Evolutionary conservation across 164 flowering plant genomes (phyloP), one percentile per base, ranked within the genome.

Genomic region (Cinnamomum micranthum): DNA sequence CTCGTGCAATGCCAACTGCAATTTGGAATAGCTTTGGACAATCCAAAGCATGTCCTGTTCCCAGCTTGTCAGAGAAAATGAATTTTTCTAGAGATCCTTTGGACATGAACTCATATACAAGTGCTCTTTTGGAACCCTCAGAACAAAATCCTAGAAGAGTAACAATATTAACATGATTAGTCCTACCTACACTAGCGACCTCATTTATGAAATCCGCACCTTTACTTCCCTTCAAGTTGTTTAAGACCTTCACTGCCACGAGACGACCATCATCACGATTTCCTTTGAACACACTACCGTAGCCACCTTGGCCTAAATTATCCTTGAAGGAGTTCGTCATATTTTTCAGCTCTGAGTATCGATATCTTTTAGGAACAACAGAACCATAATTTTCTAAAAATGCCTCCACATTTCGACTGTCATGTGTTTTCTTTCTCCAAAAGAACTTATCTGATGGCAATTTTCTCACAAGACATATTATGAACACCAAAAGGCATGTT

Each of bases 221-320:
- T 14, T 68, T 68, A n/a, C 65, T 31, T 11, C 66, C 23, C n/a
- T 68, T 67, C 22, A 71, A 80, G 22, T 79, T 72, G 9, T 66
- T 78, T 68, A 87, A 63, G 3, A 87, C 70, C 74, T 87, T 87
- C 27, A 85, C 84, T 22, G 88, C 88, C 3, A 86, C 84, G 11
- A 71, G 70, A 28, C 76, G 69, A 1, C 85, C 83, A 70, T 83
- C 81, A 12, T 2, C 65, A n/a, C 82, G 75, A 68, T 78, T 76
- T 28, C 90, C 90, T 24, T 24, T 24, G 25, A 24, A 24, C 0
- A 87, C 90, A 31, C 72, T 17, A 5, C 86, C 90, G 74, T 74
- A 87, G 2, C 84, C 88, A 70, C 87, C 90, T 80, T 81, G 67
- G 4, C 88, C 86, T 28, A 85, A 50, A 69, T 83, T 84, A 2